phyloP scores from a whole-genome alignment of 1,139 yeast genomes.

The Nakaseomyces nivariensis region DNA sequence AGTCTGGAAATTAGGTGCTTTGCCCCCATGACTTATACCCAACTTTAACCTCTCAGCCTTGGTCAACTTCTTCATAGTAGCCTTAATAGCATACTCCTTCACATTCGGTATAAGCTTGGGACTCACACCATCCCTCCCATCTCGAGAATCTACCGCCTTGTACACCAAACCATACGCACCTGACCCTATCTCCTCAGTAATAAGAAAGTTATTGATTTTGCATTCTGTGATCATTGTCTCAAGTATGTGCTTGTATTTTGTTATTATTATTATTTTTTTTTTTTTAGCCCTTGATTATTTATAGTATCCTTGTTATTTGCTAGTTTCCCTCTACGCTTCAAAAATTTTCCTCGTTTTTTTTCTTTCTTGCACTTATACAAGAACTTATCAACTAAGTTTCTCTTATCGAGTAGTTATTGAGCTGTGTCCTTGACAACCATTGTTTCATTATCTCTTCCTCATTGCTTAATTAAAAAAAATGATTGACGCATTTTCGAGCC shows the following conservation, averaged over 20 bases:
- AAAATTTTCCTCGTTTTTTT: too few species aligned
- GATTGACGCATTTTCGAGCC: too few species aligned
- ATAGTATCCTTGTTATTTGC: too few species aligned
- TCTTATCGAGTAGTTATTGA: too few species aligned
- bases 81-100: conserved; percentile 60
- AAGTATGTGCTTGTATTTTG: neutral
- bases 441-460: too few species aligned
- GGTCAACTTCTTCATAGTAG: conserved; percentile 40
- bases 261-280: too few species aligned
- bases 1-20: conserved; percentile 11
- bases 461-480: too few species aligned
- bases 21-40: neutral
- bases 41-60: conserved; percentile 2
- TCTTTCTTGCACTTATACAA: too few species aligned
- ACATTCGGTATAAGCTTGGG: neutral
- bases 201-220: conserved; percentile 23
- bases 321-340: too few species aligned
- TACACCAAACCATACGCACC: conserved; percentile 88
- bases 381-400: too few species aligned
- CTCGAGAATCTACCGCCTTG: conserved; percentile 48
- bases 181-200: conserved; percentile 46
- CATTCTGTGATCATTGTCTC: conserved; percentile 21
- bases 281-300: too few species aligned
- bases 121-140: conserved; percentile 25
- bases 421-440: too few species aligned